Evolutionary conservation across 148 eudicot genomes (phyloP).

Genomic region (Nepenthes mirabilis): DNA sequence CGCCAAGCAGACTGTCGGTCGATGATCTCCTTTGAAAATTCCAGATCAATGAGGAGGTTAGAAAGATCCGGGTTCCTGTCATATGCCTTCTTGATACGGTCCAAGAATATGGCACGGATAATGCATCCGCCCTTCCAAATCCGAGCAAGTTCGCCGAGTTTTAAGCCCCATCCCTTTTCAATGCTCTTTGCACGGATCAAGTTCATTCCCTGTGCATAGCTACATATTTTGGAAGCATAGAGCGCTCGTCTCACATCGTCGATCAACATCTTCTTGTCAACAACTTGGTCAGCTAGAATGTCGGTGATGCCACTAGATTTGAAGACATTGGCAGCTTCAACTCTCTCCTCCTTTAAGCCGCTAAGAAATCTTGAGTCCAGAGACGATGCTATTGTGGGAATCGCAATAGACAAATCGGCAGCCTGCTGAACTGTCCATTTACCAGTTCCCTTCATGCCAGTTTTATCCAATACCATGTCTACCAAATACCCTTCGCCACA

Average conservation of each 20-base stretch:
- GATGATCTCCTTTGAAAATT: conserved; percentile 72
- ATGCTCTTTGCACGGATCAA: conserved; percentile 74
- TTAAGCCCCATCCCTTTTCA: conserved; percentile 74
- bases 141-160: conserved; percentile 79
- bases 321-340: conserved; percentile 66
- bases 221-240: conserved; percentile 76
- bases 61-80: conserved; percentile 71
- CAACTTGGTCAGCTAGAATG: conserved; percentile 38
- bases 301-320: conserved; percentile 50
- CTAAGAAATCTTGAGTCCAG: conserved; percentile 82
- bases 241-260: conserved; percentile 80
- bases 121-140: conserved; percentile 97
- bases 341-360: conserved; percentile 78
- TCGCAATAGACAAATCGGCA: conserved; percentile 76
- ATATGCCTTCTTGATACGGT: conserved; percentile 81
- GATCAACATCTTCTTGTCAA: conserved; percentile 58
- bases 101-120: conserved; percentile 82
- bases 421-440: conserved; percentile 98
- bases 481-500: conserved; percentile 58
- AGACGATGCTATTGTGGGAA: conserved; percentile 81
- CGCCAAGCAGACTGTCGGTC: conserved; percentile 84
- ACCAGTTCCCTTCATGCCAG: conserved; percentile 94
- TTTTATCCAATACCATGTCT: conserved; percentile 80
- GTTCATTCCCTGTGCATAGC: conserved; percentile 92
- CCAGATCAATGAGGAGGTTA: conserved; percentile 71